Conservation (phyloP, 257 asterid species). For the Gardenia jasminoides region DNA sequence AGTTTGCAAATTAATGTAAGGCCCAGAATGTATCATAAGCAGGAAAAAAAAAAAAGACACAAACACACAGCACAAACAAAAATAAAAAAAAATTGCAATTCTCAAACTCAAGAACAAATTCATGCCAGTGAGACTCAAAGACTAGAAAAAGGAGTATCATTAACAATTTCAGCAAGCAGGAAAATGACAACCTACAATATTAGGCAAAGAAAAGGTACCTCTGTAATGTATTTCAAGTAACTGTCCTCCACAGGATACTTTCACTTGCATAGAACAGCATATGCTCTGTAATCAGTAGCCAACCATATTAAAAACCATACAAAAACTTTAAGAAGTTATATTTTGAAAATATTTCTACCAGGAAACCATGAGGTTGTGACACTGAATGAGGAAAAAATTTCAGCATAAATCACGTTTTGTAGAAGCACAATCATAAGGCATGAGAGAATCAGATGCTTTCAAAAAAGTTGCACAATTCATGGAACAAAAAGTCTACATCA, state of each 20-base stretch:
- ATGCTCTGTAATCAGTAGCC: constrained; percentile 69
- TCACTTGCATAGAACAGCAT: constrained; percentile 98
- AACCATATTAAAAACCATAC: constrained; percentile 9
- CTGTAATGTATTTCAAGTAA: constrained; percentile 82
- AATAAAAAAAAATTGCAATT: background rate
- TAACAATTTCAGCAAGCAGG: background rate
- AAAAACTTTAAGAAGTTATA: background rate
- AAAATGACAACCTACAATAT: constrained; percentile 10
- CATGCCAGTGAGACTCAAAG: background rate
- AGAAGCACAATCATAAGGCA: too few species aligned
- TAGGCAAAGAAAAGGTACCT: constrained; percentile 45
- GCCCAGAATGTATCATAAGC: background rate
- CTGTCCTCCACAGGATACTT: constrained; percentile 94
- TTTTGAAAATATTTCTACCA: background rate
- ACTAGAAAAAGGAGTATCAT: background rate
- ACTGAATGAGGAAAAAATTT: background rate
- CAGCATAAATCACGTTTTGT: background rate
- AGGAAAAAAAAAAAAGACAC: background rate
- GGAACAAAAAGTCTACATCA: background rate
- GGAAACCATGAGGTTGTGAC: background rate
- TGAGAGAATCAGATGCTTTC: background rate
- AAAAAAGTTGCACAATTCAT: background rate
- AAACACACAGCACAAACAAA: background rate
- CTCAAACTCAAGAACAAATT: background rate
- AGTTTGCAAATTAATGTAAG: background rate